Evolutionary conservation across 2,329 filamentous ascomycete genomes (phyloP), one percentile per base, ranked within the genome.

Genomic region (Geosmithia flava): DNA sequence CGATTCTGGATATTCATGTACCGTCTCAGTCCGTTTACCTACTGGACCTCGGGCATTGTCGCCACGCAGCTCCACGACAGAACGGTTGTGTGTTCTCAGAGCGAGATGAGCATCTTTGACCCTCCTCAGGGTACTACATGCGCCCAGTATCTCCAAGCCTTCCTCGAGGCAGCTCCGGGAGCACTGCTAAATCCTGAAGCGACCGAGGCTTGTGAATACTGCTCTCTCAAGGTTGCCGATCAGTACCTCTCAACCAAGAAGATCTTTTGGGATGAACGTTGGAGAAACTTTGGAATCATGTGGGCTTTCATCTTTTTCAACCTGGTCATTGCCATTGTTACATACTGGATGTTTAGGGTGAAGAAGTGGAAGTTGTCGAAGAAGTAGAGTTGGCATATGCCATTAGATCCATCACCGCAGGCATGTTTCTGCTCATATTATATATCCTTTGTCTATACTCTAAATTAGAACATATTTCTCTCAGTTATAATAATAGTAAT

Each of bases 1-100:
- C 72, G 77, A 0, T 88, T 88, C 67, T 89, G 84, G 84, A 78
- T 79, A 51, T 87, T 86, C 66, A 87, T 87, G 83, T 66, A 87
- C 61, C 73, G 78, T 23, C 69, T 80, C 13, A 80, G 74, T 0
- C 81, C 81, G 0, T 81, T 85, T 50, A 85, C 80, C 0, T 87
- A 86, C 62, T 78, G 72, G 70, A 78, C 88, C 50, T 71, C 72
- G 1, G 83, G 79, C 11, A 81, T 88, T 62, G 71, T 85, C 2
- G 70, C 79, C 1, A 85, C 82, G 0, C 76, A 83, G 59, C 68
- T 89, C 2, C 72, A 80, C 47, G 70, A 64, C 15, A 67, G 80
- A 2, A 42, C 57, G 0, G 70, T 85, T 17, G 52, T 56, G 0
- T 85, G 81, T 58, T 66, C 73, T 0, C 50, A 63, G 0, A 58